Base-by-base conservation (phyloP, 805 yeast species). In the Candida cerambycidarum region DNA sequence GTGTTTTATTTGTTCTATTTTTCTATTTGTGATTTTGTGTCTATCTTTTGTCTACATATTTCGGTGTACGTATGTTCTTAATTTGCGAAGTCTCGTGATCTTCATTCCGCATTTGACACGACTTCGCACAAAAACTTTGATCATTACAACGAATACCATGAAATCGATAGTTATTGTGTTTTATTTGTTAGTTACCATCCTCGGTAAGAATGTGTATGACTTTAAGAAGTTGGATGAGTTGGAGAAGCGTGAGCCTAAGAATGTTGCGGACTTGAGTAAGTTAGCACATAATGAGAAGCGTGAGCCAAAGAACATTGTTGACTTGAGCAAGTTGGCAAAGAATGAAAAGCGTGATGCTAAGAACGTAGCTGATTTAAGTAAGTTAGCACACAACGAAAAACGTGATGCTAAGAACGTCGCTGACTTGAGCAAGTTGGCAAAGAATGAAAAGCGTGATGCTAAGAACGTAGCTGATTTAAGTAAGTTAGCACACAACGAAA, bases 381-480 rank as follows among this genome's bases (percentile, higher is more conserved):
- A 42, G n/a, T 38, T 38, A 10, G 39, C 36, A 32, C 18, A 18
- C 8, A 24, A 38, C 27, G 33, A 10, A 19, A 46, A 46, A 33
- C 45, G 52, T 23, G 57, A 53, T 23, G 51, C 53, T 13, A 54
- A 54, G 30, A 53, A 55, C 33, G 47, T 48, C 11, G 12, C 42
- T 21, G 29, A 47, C 37, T 41, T 46, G 23, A 32, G 27, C 13
- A 44, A 42, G n/a, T 38, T 38, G 9, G 39, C 36, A 32, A 24
- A 18, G 7, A 24, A 38, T 30, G 33, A 10, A 19, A 46, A 46
- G 31, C 45, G 52, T 23, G 57, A 53, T 23, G 51, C 53, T 13
- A 54, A 54, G 30, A 53, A 55, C 8, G 8, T 21, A n/a, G n/a
- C n/a, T n/a, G n/a, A n/a, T n/a, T n/a, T n/a, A n/a, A n/a, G n/a